These are phyloP conservation scores for Cyberlindnera subsufficiens DNA, from an alignment of 805 yeast species.

Conservation along the genomic window DNA sequence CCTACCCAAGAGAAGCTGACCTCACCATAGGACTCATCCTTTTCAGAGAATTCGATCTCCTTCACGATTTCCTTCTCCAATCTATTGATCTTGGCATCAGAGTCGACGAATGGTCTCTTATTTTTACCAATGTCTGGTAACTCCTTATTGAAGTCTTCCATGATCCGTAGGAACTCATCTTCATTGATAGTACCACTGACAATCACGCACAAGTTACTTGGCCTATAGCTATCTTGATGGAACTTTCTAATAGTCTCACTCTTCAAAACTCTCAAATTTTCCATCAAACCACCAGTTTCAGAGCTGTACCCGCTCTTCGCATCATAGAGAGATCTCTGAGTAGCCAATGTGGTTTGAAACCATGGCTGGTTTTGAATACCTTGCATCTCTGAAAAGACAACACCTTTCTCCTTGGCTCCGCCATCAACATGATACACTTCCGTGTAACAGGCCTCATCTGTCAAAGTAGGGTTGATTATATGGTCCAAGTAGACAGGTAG, in stretches of 20 bases:
- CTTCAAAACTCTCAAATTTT: constrained; percentile 65
- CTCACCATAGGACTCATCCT: constrained; percentile 81
- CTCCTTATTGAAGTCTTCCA: constrained; percentile 56
- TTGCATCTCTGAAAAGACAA: constrained; percentile 96
- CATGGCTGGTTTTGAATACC: constrained; percentile 78
- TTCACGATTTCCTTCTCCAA: constrained; percentile 32
- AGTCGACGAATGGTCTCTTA: constrained; percentile 77
- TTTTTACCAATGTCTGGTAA: constrained; percentile 31
- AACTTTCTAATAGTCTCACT: constrained; percentile 71
- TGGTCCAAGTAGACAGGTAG: constrained; percentile 91
- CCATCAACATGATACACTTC: constrained; percentile 96
- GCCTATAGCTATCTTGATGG: constrained; percentile 66
- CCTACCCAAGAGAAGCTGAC: constrained; percentile 76
- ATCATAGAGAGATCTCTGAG: constrained; percentile 51
- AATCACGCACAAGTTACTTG: constrained; percentile 79
- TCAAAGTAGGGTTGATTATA: constrained; percentile 72
- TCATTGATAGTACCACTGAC: constrained; percentile 85
- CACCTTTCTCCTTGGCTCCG: constrained; percentile 87
- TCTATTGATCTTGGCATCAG: constrained; percentile 36
- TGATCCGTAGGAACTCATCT: constrained; percentile 53
- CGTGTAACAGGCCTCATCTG: constrained; percentile 86
- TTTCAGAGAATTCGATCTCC: constrained; percentile 77
- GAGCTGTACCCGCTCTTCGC: constrained; percentile 75
- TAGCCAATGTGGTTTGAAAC: constrained; percentile 55
- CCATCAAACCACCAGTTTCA: constrained; percentile 89